Evolutionary conservation across 306 rosid genomes (phyloP), one percentile per base, ranked within the genome.

Genomic region (Dalbergia cultrata): DNA sequence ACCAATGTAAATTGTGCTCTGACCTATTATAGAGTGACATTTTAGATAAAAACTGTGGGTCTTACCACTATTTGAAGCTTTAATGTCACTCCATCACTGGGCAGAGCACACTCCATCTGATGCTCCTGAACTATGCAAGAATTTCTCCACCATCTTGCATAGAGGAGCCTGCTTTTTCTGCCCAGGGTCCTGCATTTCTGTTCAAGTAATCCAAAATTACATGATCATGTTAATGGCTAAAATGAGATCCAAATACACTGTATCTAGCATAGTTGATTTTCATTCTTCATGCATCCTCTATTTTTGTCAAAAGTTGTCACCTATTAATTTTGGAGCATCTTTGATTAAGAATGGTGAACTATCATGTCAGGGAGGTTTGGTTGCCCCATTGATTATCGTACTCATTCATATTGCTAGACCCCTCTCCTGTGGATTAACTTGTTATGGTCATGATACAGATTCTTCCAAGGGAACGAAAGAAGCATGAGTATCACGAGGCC

Each of bases 381-480:
- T 45, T 10, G 21, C 53, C 60, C 73, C 22, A 33, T 64, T 47
- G 49, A 35, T 69, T 67, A 22, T 54, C 50, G 58, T 19, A 35
- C 10, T 47, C 18, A 47, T 60, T 52, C 77, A 0, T 62, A 12
- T 34, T 41, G 59, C 5, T 7, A 68, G 22, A 53, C 22, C n/a
- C 57, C 78, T 81, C 52, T 75, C 57, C 17, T 54, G 83, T 45
- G 5, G 50, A 50, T 83, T 26, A 70, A 74, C 31, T 47, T 10
- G 26, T 73, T 77, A 43, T 72, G 77, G 31, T 61, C 17, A 10
- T 78, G 54, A 70, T 70, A 81, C 86, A 95, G 99, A 84, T 91
- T 84, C 97, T 95, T 52, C 98, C 99, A 6, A 89, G 99, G 86
- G 99, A 95, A 82, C 84, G 82, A 67, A 93, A 87, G 85, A 95